Conservation (phyloP, 1,284 basidiomycete species). For the Microstroma glucosiphilum region DNA sequence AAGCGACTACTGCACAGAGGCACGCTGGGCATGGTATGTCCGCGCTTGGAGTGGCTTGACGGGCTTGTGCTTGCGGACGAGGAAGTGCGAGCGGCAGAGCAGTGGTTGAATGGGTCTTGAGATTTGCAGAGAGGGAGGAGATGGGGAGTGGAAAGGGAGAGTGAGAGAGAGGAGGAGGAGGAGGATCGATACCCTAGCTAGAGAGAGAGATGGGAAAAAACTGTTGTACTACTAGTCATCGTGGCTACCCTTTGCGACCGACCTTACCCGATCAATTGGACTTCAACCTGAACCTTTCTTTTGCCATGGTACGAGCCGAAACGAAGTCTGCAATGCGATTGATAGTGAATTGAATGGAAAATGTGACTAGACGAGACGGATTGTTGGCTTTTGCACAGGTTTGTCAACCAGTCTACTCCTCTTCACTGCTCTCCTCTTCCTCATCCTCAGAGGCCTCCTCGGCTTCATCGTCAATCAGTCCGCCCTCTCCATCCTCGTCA, state of each 20-base stretch:
- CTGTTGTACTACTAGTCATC: no score
- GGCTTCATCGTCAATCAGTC: constrained; percentile 2
- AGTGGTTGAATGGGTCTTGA: constrained; percentile 23
- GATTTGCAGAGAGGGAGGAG: not conserved
- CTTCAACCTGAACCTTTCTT: no score
- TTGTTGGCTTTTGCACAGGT: no score
- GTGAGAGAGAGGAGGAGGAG: not conserved
- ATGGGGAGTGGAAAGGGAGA: not conserved
- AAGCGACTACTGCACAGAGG: constrained; percentile 41
- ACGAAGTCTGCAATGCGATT: no score
- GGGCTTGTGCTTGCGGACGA: constrained; percentile 34
- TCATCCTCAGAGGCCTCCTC: constrained; percentile 1
- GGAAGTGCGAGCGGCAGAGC: constrained; percentile 36
- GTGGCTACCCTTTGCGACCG: no score
- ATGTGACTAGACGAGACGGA: no score
- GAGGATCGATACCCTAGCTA: not conserved
- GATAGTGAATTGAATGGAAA: no score
- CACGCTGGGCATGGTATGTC: constrained; percentile 43
- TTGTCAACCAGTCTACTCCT: not conserved
- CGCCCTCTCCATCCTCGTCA: constrained; percentile 8
- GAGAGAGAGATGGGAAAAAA: no score
- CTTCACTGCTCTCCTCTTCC: constrained; percentile 3
- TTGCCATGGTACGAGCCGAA: no score
- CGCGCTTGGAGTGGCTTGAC: constrained; percentile 41
- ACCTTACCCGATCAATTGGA: no score